Evolutionary conservation across 2,329 filamentous ascomycete genomes (phyloP).

Genomic region (Gremmenia infestans): DNA sequence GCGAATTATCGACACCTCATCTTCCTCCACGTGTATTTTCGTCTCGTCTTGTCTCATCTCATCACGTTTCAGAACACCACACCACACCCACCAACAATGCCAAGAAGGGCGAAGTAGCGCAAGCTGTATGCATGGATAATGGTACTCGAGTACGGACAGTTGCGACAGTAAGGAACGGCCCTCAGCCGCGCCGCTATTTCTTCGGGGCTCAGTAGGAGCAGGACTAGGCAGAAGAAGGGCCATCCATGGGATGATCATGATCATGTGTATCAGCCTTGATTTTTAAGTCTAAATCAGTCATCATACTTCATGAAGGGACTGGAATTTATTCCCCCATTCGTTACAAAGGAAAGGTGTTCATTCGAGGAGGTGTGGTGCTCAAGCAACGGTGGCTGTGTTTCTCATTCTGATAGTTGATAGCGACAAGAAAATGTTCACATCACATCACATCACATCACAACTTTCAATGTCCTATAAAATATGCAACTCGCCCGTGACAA

Average conservation of each 20-base stretch:
- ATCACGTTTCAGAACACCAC: neutral
- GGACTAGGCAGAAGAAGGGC: conserved; percentile 5
- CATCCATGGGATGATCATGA: neutral
- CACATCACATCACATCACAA: neutral
- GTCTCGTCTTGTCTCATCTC: neutral
- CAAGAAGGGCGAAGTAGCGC: neutral
- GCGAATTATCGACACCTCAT: neutral
- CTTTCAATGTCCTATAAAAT: neutral
- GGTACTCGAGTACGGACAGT: neutral
- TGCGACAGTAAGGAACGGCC: conserved; percentile 11
- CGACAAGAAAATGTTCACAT: neutral
- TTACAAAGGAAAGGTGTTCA: neutral
- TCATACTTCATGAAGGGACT: neutral
- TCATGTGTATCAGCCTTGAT: neutral
- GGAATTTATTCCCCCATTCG: neutral
- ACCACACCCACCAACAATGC: neutral
- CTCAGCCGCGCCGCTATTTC: conserved; percentile 5
- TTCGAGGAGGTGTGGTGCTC: neutral
- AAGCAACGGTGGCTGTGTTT: neutral
- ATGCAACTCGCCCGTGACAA: neutral
- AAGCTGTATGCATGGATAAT: too few relatives aligned
- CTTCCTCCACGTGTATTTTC: neutral
- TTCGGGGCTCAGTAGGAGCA: neutral
- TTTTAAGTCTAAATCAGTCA: neutral
- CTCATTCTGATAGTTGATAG: conserved; percentile 1